Percentiles rank a stretch among this genome's conserved stretches.
phyloP scores from a whole-genome alignment of 1,284 basidiomycete genomes.

The Trametes pubescens region DNA sequence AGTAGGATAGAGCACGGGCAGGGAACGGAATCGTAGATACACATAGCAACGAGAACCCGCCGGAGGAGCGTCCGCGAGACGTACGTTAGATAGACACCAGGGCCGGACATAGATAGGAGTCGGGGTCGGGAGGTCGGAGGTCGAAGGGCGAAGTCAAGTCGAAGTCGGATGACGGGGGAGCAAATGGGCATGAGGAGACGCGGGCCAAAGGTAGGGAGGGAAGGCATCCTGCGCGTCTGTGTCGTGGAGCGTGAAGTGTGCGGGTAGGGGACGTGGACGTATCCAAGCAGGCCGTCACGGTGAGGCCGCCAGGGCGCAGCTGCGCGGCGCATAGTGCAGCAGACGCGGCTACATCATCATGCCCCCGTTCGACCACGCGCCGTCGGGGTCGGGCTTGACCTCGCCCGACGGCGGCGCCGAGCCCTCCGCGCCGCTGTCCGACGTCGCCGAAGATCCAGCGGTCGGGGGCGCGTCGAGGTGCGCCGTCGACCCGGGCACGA shows the following conservation, averaged over 20 bases:
- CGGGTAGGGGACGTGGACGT: not conserved
- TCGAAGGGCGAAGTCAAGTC: not conserved
- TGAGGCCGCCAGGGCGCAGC: conserved; percentile 8
- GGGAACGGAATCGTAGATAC: conserved; percentile 24
- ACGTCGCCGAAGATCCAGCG: conserved; percentile 19
- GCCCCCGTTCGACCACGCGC: conserved; percentile 32
- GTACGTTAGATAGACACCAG: conserved; percentile 21
- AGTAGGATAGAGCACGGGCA: conserved; percentile 16
- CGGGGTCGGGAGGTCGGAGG: conserved; percentile 5
- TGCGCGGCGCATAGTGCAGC: too few relatives aligned
- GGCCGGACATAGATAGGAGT: conserved; percentile 30
- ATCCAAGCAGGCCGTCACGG: not conserved
- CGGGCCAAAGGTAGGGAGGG: not conserved
- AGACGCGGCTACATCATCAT: conserved; percentile 34
- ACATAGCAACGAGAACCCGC: conserved; percentile 29
- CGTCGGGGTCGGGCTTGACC: conserved; percentile 40
- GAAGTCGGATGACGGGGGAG: not conserved
- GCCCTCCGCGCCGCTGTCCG: conserved; percentile 30
- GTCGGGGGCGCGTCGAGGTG: conserved; percentile 30
- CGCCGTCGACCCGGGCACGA: conserved; percentile 35
- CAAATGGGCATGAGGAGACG: not conserved
- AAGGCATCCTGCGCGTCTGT: not conserved
- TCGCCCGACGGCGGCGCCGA: conserved; percentile 27
- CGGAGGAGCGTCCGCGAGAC: conserved; percentile 29
- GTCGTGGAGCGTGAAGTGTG: not conserved